Base-by-base conservation (phyloP, 305 asterid genomes). In the Andrographis paniculata region DNA sequence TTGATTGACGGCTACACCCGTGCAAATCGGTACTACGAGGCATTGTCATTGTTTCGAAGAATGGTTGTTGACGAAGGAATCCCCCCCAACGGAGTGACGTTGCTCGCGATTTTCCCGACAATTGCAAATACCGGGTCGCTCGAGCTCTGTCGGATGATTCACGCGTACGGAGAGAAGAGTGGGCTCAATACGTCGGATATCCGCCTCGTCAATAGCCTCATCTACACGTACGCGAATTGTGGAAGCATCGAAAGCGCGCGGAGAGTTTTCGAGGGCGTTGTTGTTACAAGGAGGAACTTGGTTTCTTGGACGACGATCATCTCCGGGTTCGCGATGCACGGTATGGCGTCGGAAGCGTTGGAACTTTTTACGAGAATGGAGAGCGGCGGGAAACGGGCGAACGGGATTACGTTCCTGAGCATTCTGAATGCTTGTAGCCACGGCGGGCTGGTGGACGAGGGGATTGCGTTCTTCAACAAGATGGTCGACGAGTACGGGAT, bases 221-320 rank as follows among this genome's bases (percentile, higher is more conserved):
- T 83, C 11, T 94, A 87, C 48, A 71, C 87, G 17, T 87, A 83
- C 55, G 76, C 93, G 11, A 76, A 73, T 45, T 63, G 78, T 54
- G 94, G 93, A 59, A 61, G 85, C 21, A 68, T 83, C 45, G 64
- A 56, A n/a, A 59, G 62, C 44, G 94, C 87, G 1, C 16, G 45
- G 49, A 66, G 55, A 62, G 69, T 42, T 36, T 83, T 87, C 30
- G 73, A 69, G 65, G 94, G 72, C 24, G 68, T 80, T 52, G 56
- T 19, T 1, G 56, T 64, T 18, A 69, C 30, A 30, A 67, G 59
- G 56, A 78, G 55, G 70, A 84, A 77, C 63, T 65, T 80, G 70
- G 80, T 83, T 23, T 66, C 93, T 1, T 83, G 96, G 96, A 74
- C 82, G 13, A 83, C 95, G 0, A 69, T 83, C 10, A 73, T 83